A percentile compares a stretch with the other conserved stretches of the same genome.
Evolutionary conservation across 352 stramenopile species (phyloP).

Genomic region (Achlya hypogyna): DNA sequence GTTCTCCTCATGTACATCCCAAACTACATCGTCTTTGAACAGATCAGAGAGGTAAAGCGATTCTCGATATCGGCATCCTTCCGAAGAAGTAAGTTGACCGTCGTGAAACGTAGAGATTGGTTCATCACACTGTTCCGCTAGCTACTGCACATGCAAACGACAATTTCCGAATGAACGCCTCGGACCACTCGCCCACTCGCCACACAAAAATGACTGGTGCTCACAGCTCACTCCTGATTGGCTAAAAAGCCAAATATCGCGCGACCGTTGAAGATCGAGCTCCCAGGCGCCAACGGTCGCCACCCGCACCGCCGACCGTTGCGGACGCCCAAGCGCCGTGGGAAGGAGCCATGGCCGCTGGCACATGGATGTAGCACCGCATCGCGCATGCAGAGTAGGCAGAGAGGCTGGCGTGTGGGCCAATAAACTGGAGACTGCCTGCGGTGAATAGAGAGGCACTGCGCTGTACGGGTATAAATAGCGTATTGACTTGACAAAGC

Average conservation of each 20-base stretch:
- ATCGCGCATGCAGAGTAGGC: too few species aligned
- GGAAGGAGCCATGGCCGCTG: too few species aligned
- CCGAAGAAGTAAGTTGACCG: slow-evolving; percentile 76
- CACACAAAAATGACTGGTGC: slow-evolving; percentile 1
- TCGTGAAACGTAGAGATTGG: slow-evolving; percentile 86
- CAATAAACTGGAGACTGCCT: too few species aligned
- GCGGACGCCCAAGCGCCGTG: not conserved
- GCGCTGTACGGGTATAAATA: too few species aligned
- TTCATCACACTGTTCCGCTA: slow-evolving; percentile 72
- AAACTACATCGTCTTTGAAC: not conserved
- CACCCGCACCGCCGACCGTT: not conserved
- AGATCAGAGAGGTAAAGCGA: slow-evolving; percentile 23
- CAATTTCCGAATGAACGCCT: slow-evolving; percentile 9
- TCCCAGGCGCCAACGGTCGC: not conserved
- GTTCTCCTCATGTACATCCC: slow-evolving; percentile 51
- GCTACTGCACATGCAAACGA: not conserved
- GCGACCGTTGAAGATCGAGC: too few species aligned
- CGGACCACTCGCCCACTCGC: not conserved
- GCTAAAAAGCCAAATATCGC: not conserved
- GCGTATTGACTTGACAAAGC: too few species aligned
- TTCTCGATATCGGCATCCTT: slow-evolving; percentile 76
- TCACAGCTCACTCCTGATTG: not conserved
- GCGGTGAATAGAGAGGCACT: too few species aligned
- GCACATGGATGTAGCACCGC: too few species aligned
- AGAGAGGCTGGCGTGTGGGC: too few species aligned